Conservation (phyloP, 1,139 yeast species). For the Pichiaceae sp. region DNA sequence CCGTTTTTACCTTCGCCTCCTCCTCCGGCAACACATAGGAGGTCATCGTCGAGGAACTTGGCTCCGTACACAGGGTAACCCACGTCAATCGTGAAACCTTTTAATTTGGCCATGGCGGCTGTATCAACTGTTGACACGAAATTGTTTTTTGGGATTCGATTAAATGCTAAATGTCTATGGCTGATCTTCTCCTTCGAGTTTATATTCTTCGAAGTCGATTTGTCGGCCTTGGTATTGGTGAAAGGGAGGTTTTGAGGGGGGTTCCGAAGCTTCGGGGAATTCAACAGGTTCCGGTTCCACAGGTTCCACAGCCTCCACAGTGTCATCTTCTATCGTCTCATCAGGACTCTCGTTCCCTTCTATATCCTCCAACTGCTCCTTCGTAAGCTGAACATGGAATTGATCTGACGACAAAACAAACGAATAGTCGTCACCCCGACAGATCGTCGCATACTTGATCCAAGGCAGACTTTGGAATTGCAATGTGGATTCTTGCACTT, state of each 20-base stretch:
- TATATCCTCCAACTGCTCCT: constrained; percentile 2
- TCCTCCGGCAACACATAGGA: constrained; percentile 78
- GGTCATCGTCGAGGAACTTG: constrained; percentile 53
- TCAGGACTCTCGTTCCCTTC: neutral
- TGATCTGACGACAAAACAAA: constrained; percentile 15
- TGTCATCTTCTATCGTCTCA: neutral
- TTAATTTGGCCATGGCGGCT: constrained; percentile 12
- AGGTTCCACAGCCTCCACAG: neutral
- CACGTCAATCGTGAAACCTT: constrained; percentile 33
- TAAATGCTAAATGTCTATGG: neutral
- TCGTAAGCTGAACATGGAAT: constrained; percentile 5
- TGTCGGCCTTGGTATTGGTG: constrained; percentile 7
- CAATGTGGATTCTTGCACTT: constrained; percentile 59
- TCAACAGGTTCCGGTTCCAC: neutral
- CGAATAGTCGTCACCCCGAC: constrained; percentile 18
- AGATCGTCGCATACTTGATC: constrained; percentile 57
- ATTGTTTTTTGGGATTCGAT: neutral
- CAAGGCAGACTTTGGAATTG: constrained; percentile 76
- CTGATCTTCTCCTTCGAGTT: constrained; percentile 12
- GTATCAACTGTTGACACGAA: neutral
- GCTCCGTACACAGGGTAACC: constrained; percentile 84
- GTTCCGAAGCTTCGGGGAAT: neutral
- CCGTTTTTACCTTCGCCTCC: constrained; percentile 93
- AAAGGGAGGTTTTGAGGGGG: no score
- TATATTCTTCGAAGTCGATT: constrained; percentile 19